A percentile compares a stretch with the other conserved stretches of the same genome.
Conservation (phyloP, 768 basidiomycete genomes). For the Cystobasidium ongulense region DNA sequence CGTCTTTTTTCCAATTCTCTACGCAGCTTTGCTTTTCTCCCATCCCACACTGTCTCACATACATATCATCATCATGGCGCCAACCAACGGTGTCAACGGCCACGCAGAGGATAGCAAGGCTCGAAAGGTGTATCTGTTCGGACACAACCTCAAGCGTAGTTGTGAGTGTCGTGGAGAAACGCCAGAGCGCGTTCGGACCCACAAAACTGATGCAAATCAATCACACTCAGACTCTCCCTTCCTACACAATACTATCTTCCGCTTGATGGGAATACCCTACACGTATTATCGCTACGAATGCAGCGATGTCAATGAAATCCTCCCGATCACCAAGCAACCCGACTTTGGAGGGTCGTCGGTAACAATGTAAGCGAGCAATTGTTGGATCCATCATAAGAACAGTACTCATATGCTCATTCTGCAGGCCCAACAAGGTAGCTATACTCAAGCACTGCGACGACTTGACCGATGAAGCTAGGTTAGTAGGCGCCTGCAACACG, state of each 20-base stretch:
- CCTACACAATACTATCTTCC: slow-evolving; percentile 42
- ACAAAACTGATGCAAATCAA: background rate
- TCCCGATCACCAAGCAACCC: slow-evolving; percentile 34
- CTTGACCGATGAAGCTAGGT: slow-evolving; percentile 36
- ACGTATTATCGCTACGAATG: background rate
- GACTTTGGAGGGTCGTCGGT: slow-evolving; percentile 40
- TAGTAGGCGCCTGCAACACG: slow-evolving; percentile 41
- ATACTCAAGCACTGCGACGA: slow-evolving; percentile 36
- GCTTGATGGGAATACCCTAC: slow-evolving; percentile 35
- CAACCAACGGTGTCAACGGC: background rate
- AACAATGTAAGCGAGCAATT: slow-evolving; percentile 36
- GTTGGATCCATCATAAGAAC: background rate
- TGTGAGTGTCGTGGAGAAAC: background rate
- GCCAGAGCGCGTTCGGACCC: background rate
- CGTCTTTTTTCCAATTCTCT: background rate
- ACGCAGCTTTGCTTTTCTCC: too few relatives aligned
- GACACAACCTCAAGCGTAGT: background rate
- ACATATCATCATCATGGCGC: background rate
- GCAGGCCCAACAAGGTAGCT: slow-evolving; percentile 39
- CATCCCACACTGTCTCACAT: background rate
- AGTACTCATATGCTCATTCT: background rate
- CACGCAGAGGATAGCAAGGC: background rate
- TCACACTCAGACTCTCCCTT: slow-evolving; percentile 35
- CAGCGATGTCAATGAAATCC: slow-evolving; percentile 32
- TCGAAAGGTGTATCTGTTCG: background rate